Evolutionary conservation across 2,329 filamentous ascomycete genomes (phyloP).

Genomic region (Fusarium sp.): DNA sequence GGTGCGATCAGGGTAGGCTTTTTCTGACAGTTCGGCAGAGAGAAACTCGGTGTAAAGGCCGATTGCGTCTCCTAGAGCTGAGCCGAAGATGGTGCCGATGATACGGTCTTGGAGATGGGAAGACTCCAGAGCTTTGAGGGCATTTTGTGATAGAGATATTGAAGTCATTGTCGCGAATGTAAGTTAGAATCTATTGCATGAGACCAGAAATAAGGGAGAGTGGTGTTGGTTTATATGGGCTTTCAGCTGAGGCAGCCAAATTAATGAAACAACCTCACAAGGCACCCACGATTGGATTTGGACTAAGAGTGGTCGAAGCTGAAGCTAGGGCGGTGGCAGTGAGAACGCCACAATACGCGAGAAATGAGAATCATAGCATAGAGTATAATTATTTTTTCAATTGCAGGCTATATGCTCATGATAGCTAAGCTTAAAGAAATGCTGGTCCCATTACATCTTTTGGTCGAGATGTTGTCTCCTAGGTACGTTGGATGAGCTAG

Average conservation of each 20-base stretch:
- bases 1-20: slow-evolving; percentile 51
- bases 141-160: slow-evolving; percentile 30
- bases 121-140: slow-evolving; percentile 28
- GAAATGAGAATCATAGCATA: neutral
- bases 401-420: neutral
- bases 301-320: slow-evolving; percentile 14
- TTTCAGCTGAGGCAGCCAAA: slow-evolving; percentile 30
- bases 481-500: neutral
- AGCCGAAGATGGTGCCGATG: slow-evolving; percentile 60
- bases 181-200: too few species aligned
- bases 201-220: neutral
- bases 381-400: neutral
- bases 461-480: too few species aligned
- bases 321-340: slow-evolving; percentile 39
- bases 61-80: slow-evolving; percentile 64
- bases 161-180: slow-evolving; percentile 14
- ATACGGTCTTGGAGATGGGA: slow-evolving; percentile 52
- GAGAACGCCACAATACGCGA: slow-evolving; percentile 3
- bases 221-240: neutral
- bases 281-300: neutral
- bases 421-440: neutral
- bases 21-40: slow-evolving; percentile 49
- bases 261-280: slow-evolving; percentile 27
- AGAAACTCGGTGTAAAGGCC: slow-evolving; percentile 67
- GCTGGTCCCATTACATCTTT: neutral